Base-by-base conservation (phyloP, 2,329 filamentous ascomycete genomes). In the Alternaria sp. region DNA sequence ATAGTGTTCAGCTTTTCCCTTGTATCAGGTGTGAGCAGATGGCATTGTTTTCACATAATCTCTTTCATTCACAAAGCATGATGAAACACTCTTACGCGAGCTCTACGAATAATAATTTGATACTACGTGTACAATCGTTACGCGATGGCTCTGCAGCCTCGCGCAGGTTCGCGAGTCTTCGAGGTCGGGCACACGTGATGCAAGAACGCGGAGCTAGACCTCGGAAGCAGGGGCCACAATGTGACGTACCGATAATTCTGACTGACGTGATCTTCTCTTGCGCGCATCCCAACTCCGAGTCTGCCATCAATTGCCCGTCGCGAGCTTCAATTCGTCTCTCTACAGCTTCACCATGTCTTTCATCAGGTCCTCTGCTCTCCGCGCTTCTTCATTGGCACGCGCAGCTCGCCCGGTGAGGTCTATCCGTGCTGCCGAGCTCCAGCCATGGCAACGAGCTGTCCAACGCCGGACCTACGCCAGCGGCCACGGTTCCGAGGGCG, bases 281-380 rank as follows among this genome's bases (percentile, higher is more conserved):
- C 61, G 63, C 64, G 59, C 61, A 66, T 58, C 63, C 60, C 61
- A 55, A 54, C 46, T 44, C 30, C 25, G 43, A 64, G 37, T 49
- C 58, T 63, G 59, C 55, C 71, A 66, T 74, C 74, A 78, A 78
- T 79, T 77, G 72, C 72, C 71, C 67, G 66, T 71, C 63, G 61
- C 60, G 69, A 70, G 68, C 69, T 72, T 69, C 78, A 79, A 80
- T 79, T 80, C 73, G 45, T 45, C 63, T 65, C 60, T 44, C 65
- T 57, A 54, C 74, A 79, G 74, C 77, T 79, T 72, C 75, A 78
- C 55, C 58, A 82, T 82, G 81, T 76, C 79, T 71, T 76, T 82
- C 44, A 58, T 77, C 58, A 74, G 81, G 67, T 73, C 76, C 47
- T 70, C 77, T 23, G 69, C 77, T 56, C 73, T 81, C 47, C 79